phyloP scores from a whole-genome alignment of 2,329 filamentous ascomycete species.

The Paraphaeosphaeria minitans region DNA sequence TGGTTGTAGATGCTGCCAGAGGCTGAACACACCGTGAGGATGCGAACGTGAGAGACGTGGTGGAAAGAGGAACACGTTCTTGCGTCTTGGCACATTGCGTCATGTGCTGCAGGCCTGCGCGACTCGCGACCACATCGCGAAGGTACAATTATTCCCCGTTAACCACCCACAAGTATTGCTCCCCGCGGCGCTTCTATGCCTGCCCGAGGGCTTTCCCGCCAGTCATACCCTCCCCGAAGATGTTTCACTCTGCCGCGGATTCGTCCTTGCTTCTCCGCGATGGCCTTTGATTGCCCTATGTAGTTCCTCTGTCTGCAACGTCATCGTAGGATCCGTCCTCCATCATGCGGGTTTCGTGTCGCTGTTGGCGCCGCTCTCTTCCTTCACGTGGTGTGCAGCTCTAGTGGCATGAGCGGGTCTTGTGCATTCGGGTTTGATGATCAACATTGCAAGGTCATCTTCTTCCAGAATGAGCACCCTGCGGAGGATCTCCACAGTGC shows the following conservation, averaged over 20 bases:
- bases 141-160: too few relatives aligned
- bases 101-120: too few relatives aligned
- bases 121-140: too few relatives aligned
- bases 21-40: not conserved
- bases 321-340: not conserved
- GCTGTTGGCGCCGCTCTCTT: not conserved
- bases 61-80: not conserved
- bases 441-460: conserved; percentile 7
- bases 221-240: not conserved
- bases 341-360: not conserved
- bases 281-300: not conserved
- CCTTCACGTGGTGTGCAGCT: not conserved
- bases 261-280: not conserved
- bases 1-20: not conserved
- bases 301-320: not conserved
- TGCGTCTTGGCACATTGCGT: not conserved
- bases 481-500: not conserved
- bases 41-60: not conserved
- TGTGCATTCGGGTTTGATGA: not conserved
- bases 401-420: not conserved
- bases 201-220: not conserved
- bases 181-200: not conserved
- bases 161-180: not conserved
- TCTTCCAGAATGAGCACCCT: conserved; percentile 5
- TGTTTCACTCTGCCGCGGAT: not conserved